Base-by-base conservation (phyloP, 306 rosid genomes). In the Abrus pulchellus region DNA sequence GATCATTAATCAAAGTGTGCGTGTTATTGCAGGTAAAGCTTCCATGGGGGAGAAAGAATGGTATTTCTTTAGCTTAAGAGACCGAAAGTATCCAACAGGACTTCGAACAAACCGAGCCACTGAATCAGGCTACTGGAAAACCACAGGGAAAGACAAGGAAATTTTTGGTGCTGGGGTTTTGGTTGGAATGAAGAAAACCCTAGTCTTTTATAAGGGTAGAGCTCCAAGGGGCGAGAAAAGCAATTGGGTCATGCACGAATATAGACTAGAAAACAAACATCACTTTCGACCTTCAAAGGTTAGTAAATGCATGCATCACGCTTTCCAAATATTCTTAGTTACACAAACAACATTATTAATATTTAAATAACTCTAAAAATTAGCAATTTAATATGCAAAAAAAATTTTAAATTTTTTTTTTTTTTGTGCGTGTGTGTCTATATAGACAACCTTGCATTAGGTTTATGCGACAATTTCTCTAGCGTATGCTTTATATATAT, bases 231-330 rank as follows among this genome's bases (percentile, higher is more conserved):
- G 99, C 36, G 92, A 89, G 84, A 95, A 95, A 74, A 93, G 90
- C 79, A 95, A 95, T 49, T 95, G 98, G 99, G 99, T 95, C 56
- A 91, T 95, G 94, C 99, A 95, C 10, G 99, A 95, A 80, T 95
- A 95, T 82, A 80, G 98, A 75, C 87, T 86, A 0, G 86, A 93
- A 80, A 89, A 80, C 79, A 90, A 89, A 40, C 87, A 79, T 44
- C 90, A 85, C 80, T 85, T 88, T 68, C 78, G 87, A 80, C 54
- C 91, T 38, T 66, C 94, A 1, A 95, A 95, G 99, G 95, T 89
- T 63, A 81, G 62, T 77, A 33, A 3, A 3, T 64, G 6, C 30
- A 61, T 41, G 5, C 28, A 48, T 57, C 2, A 36, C 40, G 4
- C 40, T 36, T 4, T 2, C 40, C 4, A 36, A 36, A 36, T 36